Evolutionary conservation across 2,329 filamentous ascomycete genomes (phyloP).

Genomic region (Alternaria burnsii): DNA sequence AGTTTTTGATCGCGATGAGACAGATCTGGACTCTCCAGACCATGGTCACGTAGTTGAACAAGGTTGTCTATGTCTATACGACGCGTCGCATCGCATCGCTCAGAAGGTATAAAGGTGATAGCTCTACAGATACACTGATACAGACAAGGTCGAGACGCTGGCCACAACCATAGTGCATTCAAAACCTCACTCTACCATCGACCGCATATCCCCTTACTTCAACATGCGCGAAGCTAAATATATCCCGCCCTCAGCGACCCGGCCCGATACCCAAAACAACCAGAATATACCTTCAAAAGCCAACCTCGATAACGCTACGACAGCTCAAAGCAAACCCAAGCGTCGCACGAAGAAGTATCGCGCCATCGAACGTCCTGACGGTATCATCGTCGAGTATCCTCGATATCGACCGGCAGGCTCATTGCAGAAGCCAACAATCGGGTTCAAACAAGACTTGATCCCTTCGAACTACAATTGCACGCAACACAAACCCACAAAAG

Average conservation of each 20-base stretch:
- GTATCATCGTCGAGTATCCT: constrained; percentile 28
- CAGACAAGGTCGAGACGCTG: background rate
- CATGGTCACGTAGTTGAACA: background rate
- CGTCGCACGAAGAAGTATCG: constrained; percentile 18
- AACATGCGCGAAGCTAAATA: background rate
- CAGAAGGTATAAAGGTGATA: constrained; percentile 3
- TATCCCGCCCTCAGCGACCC: background rate
- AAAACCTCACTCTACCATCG: background rate
- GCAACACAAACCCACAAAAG: background rate
- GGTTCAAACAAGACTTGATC: constrained; percentile 7
- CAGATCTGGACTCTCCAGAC: constrained; percentile 16
- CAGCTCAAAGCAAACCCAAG: constrained; percentile 5
- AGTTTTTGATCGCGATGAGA: constrained; percentile 21
- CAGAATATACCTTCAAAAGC: background rate
- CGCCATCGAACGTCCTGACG: constrained; percentile 23
- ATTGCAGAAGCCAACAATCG: background rate
- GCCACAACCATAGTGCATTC: background rate
- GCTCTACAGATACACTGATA: background rate
- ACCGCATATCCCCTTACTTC: background rate
- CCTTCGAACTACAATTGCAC: background rate
- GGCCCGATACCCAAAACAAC: background rate
- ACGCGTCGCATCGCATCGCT: background rate
- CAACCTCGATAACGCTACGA: constrained; percentile 9
- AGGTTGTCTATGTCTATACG: background rate
- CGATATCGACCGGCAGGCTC: constrained; percentile 19